Evolutionary conservation across 2,329 filamentous ascomycete genomes (phyloP).

Genomic region (Xylariaceae sp.): DNA sequence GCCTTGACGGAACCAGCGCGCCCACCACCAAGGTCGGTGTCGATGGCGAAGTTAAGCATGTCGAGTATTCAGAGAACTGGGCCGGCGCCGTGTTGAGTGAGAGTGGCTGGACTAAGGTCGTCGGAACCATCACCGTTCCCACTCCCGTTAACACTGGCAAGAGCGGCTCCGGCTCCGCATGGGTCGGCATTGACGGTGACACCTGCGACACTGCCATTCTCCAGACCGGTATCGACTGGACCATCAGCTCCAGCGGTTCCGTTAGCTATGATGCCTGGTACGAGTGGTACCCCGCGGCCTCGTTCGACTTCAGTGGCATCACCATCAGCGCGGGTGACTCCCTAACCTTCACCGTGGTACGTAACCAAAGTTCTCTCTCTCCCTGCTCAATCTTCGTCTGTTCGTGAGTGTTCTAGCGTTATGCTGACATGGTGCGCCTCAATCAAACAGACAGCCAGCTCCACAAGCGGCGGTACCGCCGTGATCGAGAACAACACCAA

Average conservation of each 20-base stretch:
- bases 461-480: conserved; percentile 15
- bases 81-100: conserved; percentile 53
- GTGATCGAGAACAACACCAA: conserved; percentile 44
- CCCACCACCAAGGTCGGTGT: conserved; percentile 22
- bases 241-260: conserved; percentile 36
- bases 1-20: conserved; percentile 28
- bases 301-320: conserved; percentile 48
- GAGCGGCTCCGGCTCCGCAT: conserved; percentile 28
- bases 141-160: conserved; percentile 34
- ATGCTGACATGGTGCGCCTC: too few species aligned
- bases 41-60: conserved; percentile 36
- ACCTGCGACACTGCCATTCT: conserved; percentile 52
- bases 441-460: conserved; percentile 11
- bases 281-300: conserved; percentile 57
- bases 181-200: conserved; percentile 61
- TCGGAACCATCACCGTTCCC: conserved; percentile 51
- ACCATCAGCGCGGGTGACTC: conserved; percentile 30
- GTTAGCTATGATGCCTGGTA: conserved; percentile 53
- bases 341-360: conserved; percentile 26
- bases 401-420: not conserved
- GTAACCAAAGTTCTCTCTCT: conserved; percentile 7
- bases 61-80: conserved; percentile 55
- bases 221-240: conserved; percentile 56
- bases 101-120: conserved; percentile 47
- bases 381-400: not conserved